Percentiles rank a stretch among this genome's conserved stretches.
phyloP scores from a whole-genome alignment of 2,329 filamentous ascomycete species.

The Pseudogymnoascus sp. region DNA sequence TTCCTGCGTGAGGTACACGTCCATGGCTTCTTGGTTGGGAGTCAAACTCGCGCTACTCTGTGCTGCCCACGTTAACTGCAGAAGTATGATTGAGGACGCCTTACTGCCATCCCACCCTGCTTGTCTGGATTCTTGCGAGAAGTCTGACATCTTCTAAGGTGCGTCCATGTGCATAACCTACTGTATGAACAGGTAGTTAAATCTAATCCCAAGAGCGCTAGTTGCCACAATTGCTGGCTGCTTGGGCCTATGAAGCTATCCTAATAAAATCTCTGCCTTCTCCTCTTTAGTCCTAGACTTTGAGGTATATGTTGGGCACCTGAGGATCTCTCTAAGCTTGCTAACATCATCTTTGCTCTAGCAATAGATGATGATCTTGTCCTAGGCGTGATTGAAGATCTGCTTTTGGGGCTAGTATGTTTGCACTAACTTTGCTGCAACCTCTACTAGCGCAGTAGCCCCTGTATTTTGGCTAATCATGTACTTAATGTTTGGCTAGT shows the following conservation, averaged over 20 bases:
- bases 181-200: conserved; percentile 11
- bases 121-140: conserved; percentile 14
- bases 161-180: conserved; percentile 9
- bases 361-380: conserved; percentile 18
- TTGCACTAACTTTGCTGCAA: conserved; percentile 9
- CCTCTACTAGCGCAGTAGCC: conserved; percentile 9
- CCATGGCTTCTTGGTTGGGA: conserved; percentile 12
- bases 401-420: conserved; percentile 9
- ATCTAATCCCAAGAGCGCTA: conserved; percentile 11
- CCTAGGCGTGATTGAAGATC: conserved; percentile 10
- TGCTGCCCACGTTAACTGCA: background rate
- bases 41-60: background rate
- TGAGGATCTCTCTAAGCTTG: conserved; percentile 10
- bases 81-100: conserved; percentile 13
- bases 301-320: conserved; percentile 9
- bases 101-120: conserved; percentile 5
- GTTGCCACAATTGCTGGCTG: conserved; percentile 12
- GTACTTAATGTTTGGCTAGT: conserved; percentile 16
- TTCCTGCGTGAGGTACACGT: conserved; percentile 12
- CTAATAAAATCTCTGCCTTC: conserved; percentile 12
- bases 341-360: conserved; percentile 10
- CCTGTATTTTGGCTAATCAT: conserved; percentile 9
- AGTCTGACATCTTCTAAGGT: conserved; percentile 5
- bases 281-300: conserved; percentile 10
- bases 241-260: conserved; percentile 3